phyloP scores from a whole-genome alignment of 1,139 yeast species.

The Blastobotrys niveus region DNA sequence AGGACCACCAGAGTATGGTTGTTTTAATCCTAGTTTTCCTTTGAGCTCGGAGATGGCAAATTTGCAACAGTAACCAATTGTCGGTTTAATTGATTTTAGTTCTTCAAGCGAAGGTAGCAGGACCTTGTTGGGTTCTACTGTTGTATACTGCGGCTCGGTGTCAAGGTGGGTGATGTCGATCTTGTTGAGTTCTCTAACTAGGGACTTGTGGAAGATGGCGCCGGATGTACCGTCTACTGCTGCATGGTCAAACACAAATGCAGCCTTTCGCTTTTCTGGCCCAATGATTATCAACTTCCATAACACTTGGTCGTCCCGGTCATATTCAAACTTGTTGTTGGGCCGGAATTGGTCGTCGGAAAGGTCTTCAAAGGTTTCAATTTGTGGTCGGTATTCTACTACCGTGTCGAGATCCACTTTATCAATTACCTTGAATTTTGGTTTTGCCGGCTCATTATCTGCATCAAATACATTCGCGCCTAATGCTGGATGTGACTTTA shows the following conservation, averaged over 20 bases:
- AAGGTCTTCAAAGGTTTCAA: conserved; percentile 11
- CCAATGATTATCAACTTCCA: conserved; percentile 23
- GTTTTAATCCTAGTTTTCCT: too few species aligned
- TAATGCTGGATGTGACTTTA: conserved; percentile 6
- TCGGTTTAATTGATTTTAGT: too few species aligned
- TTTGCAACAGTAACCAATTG: too few species aligned
- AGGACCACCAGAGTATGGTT: too few species aligned
- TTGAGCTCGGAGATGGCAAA: too few species aligned
- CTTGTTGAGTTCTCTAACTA: conserved; percentile 15
- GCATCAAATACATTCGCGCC: conserved; percentile 6
- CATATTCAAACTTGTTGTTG: conserved; percentile 13
- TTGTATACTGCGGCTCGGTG: background rate
- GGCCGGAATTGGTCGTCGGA: conserved; percentile 11
- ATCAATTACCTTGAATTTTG: conserved; percentile 1
- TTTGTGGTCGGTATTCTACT: conserved; percentile 3
- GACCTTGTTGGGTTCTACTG: background rate
- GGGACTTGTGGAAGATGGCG: conserved; percentile 20
- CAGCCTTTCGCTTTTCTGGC: conserved; percentile 7
- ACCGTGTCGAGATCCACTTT: conserved; percentile 13
- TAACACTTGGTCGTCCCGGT: conserved; percentile 16
- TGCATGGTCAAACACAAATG: conserved; percentile 23
- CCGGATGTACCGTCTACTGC: conserved; percentile 25
- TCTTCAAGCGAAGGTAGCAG: too few species aligned
- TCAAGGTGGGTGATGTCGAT: too few species aligned
- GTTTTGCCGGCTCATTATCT: conserved; percentile 3